A percentile compares a stretch with the other conserved stretches of the same genome.
phyloP scores from a whole-genome alignment of 352 stramenopile genomes.

The Thraustochytrium sp. region DNA sequence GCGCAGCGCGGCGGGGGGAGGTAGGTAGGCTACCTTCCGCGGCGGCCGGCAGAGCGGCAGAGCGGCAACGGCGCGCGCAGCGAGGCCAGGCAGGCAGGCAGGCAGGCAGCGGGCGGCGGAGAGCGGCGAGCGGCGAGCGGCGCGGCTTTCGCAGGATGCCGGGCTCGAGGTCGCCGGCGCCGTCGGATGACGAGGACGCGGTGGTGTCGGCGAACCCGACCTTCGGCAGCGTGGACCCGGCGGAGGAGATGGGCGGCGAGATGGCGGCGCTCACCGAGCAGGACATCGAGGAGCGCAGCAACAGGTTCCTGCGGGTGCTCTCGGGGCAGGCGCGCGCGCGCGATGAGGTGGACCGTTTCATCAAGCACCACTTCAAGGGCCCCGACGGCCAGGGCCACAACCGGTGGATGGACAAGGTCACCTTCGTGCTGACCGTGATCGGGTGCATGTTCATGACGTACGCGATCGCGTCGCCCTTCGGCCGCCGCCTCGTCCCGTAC shows the following conservation, averaged over 20 bases:
- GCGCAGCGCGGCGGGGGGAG: too few species aligned
- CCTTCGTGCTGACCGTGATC: slow-evolving; percentile 19
- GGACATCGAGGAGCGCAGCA: not conserved
- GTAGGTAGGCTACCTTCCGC: too few species aligned
- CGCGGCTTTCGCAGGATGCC: too few species aligned
- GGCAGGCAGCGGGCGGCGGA: too few species aligned
- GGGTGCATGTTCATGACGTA: slow-evolving; percentile 6
- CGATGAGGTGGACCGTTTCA: slow-evolving; percentile 4
- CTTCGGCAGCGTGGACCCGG: not conserved
- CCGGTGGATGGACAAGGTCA: slow-evolving; percentile 38
- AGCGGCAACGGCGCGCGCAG: not conserved
- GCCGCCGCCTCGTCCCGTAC: slow-evolving; percentile 2
- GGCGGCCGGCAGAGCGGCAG: not conserved
- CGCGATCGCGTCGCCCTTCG: not conserved
- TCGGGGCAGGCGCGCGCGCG: not conserved
- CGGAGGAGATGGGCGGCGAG: too few species aligned
- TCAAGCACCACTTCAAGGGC: slow-evolving; percentile 17
- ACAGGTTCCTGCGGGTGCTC: not conserved
- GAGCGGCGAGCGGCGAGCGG: too few species aligned
- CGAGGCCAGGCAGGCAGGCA: too few species aligned
- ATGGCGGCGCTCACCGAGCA: too few species aligned
- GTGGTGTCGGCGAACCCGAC: too few species aligned
- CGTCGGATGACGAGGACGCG: too few species aligned
- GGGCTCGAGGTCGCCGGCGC: too few species aligned
- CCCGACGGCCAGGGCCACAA: slow-evolving; percentile 22